Evolutionary conservation across 352 stramenopile species (phyloP).

Genomic region (Phytopythium montanum): DNA sequence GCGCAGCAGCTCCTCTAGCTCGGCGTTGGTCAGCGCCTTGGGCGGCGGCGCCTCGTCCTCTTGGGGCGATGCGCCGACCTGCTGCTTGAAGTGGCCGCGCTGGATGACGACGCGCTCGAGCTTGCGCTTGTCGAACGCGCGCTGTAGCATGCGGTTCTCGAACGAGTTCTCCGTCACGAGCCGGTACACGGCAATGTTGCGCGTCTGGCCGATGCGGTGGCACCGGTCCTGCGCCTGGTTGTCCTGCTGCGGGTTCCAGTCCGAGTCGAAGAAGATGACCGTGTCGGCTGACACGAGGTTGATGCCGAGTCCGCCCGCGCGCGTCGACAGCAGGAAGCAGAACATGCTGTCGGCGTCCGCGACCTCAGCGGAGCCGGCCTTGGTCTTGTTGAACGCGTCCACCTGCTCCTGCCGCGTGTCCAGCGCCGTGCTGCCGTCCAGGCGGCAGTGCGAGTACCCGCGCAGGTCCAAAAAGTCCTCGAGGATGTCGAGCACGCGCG

Average conservation of each 20-base stretch:
- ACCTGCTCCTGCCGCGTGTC: constrained; percentile 94
- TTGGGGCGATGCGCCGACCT: constrained; percentile 16
- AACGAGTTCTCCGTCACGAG: constrained; percentile 93
- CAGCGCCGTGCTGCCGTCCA: constrained; percentile 95
- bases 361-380: constrained; percentile 16
- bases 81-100: constrained; percentile 74
- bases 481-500: constrained; percentile 97
- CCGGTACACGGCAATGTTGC: constrained; percentile 90
- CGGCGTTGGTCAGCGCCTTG: constrained; percentile 61
- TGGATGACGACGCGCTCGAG: constrained; percentile 89
- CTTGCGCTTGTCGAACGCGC: constrained; percentile 90
- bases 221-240: constrained; percentile 90
- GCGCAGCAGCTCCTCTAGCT: constrained; percentile 68
- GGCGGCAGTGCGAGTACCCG: constrained; percentile 93
- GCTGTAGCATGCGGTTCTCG: constrained; percentile 93
- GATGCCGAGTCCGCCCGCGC: constrained; percentile 96
- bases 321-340: constrained; percentile 82
- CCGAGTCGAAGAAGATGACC: constrained; percentile 98
- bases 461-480: constrained; percentile 92
- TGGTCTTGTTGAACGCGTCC: constrained; percentile 94
- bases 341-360: constrained; percentile 49
- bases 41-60: constrained; percentile 16
- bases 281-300: constrained; percentile 96
- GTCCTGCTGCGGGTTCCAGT: constrained; percentile 99
- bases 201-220: constrained; percentile 89